Base-by-base conservation (phyloP, 2,329 filamentous ascomycete species). In the Colletotrichum ledebouriae region DNA sequence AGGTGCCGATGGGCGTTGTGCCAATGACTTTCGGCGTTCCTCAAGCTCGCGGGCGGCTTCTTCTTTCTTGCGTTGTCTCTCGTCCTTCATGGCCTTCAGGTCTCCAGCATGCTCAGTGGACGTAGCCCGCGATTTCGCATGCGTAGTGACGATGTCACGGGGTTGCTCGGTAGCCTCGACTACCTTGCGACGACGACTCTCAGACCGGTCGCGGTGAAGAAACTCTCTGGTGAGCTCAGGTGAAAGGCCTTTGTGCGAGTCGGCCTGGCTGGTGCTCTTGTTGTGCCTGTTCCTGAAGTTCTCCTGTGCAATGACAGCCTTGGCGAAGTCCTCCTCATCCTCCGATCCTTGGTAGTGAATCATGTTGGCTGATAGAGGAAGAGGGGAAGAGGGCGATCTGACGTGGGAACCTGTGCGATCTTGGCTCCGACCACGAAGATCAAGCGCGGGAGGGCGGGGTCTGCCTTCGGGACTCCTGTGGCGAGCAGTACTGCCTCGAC, bases 1-100 rank as follows among this genome's bases (percentile, higher is more conserved):
- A 0, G 94, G 94, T 3, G 90, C 93, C 25, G 92, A 92, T 3
- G 94, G 92, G 57, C 94, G 88, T 63, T 93, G 88, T 20, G 92
- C 93, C 29, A 97, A 84, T 13, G 95, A 98, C 75, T 92, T 89
- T 66, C 95, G 90, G 33, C 95, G 89, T 74, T 96, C 93, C 78
- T 98, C 94, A 1, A 98, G 87, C 78, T 98, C 94, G 55, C 92
- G 90, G 7, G 94, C 94, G 10, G 92, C 92, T 56, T 89, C 83
- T 72, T 94, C 92, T 79, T 91, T 93, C 79, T 90, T 92, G 55
- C 86, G 80, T 68, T 88, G 87, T 53, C 87, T 83, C 69, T 92
- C 89, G 39, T 88, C 85, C 73, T 84, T 89, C 73, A 86, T 84
- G 65, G 82, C 77, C 67, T 81, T 84, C 66, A 89, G 75, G 68